Conservation (phyloP, 495 filamentous ascomycete species). For the Penicillium paxilli region DNA sequence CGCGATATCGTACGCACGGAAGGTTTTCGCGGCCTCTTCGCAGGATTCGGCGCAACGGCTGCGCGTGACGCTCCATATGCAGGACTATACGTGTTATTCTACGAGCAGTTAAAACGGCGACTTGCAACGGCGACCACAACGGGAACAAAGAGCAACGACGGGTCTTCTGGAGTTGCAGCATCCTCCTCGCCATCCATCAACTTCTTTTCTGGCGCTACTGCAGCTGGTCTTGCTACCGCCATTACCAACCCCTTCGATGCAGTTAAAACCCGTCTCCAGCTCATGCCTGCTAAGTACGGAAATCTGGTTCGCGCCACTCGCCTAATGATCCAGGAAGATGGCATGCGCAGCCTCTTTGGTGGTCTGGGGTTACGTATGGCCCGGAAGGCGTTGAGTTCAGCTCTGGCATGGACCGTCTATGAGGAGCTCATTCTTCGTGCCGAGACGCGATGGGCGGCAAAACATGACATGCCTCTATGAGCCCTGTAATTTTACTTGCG, state of each 20-base stretch:
- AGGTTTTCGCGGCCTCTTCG: slow-evolving; percentile 83
- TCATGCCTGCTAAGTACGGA: slow-evolving; percentile 78
- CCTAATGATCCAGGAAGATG: slow-evolving; percentile 81
- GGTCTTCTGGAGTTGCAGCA: slow-evolving; percentile 7
- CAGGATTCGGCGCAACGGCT: slow-evolving; percentile 91
- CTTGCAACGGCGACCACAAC: slow-evolving; percentile 43
- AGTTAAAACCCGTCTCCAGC: slow-evolving; percentile 91
- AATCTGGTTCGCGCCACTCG: slow-evolving; percentile 79
- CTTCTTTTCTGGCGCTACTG: slow-evolving; percentile 75
- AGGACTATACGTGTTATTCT: slow-evolving; percentile 90
- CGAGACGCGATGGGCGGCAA: slow-evolving; percentile 59
- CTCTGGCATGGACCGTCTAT: slow-evolving; percentile 94
- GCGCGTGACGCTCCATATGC: slow-evolving; percentile 94
- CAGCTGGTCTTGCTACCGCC: slow-evolving; percentile 77
- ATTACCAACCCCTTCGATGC: slow-evolving; percentile 96
- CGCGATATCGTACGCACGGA: slow-evolving; percentile 72
- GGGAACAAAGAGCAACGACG: slow-evolving; percentile 9
- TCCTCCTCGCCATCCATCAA: slow-evolving; percentile 71
- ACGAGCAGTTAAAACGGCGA: slow-evolving; percentile 80
- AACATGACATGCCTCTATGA: slow-evolving; percentile 28
- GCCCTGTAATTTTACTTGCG: not conserved
- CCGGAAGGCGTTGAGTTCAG: slow-evolving; percentile 87
- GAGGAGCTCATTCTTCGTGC: slow-evolving; percentile 84
- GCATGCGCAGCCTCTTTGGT: slow-evolving; percentile 77
- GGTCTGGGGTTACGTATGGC: slow-evolving; percentile 85